These are phyloP conservation scores for Yamadazyma aaseri DNA, from an alignment of 1,139 yeast species.

Conservation along the genomic window DNA sequence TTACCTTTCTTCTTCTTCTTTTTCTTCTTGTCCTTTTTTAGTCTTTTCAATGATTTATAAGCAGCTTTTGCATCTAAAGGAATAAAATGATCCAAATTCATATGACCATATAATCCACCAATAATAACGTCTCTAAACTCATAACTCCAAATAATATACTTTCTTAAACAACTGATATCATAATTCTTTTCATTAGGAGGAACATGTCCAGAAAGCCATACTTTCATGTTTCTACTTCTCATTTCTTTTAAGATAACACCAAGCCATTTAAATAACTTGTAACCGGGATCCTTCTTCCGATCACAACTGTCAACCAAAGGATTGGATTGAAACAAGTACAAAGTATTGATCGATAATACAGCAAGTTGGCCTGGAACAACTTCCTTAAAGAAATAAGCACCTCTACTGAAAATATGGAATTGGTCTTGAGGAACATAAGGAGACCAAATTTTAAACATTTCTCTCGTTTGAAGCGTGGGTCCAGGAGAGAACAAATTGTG, in stretches of 20 bases:
- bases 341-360: constrained; percentile 71
- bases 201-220: constrained; percentile 85
- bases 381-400: constrained; percentile 72
- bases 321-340: constrained; percentile 71
- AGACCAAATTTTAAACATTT: constrained; percentile 71
- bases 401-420: constrained; percentile 68
- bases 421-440: constrained; percentile 76
- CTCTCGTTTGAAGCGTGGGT: constrained; percentile 81
- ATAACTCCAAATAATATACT: constrained; percentile 73
- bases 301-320: constrained; percentile 85
- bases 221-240: constrained; percentile 74
- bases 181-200: constrained; percentile 81
- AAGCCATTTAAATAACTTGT: constrained; percentile 72
- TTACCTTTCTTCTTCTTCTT: constrained; percentile 10
- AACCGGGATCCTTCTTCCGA: constrained; percentile 71
- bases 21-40: constrained; percentile 14
- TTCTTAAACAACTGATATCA: constrained; percentile 69
- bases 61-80: constrained; percentile 73
- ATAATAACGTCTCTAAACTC: constrained; percentile 80
- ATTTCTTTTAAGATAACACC: constrained; percentile 72
- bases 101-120: constrained; percentile 84
- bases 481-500: constrained; percentile 83
- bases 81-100: constrained; percentile 84
- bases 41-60: constrained; percentile 46
- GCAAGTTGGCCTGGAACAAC: constrained; percentile 78